Evolutionary conservation across 768 basidiomycete genomes (phyloP).

Genomic region (Suillus discolor): DNA sequence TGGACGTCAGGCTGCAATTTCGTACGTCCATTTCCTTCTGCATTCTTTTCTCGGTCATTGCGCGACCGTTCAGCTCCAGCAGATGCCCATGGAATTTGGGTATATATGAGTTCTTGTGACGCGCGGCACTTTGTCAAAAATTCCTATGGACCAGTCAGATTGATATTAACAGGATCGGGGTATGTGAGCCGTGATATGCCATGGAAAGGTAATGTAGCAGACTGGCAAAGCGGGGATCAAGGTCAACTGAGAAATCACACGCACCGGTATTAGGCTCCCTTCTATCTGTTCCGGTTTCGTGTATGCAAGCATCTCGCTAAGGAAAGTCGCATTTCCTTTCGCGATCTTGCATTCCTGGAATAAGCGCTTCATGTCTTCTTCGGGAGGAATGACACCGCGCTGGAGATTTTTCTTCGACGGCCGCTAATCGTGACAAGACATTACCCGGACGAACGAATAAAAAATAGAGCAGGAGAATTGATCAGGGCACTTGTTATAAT

Average conservation of each 20-base stretch:
- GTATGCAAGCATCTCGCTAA: constrained; percentile 69
- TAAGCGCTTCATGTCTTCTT: constrained; percentile 83
- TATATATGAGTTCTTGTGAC: constrained; percentile 83
- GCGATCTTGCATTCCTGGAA: constrained; percentile 87
- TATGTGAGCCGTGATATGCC: background rate
- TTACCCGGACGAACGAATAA: background rate
- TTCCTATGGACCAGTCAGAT: constrained; percentile 53
- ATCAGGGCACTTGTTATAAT: background rate
- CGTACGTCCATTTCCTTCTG: constrained; percentile 16
- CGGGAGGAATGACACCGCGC: constrained; percentile 59
- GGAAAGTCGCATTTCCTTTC: constrained; percentile 74
- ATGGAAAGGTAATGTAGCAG: background rate
- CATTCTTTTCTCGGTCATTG: constrained; percentile 29
- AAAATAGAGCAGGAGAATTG: background rate
- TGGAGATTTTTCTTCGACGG: constrained; percentile 11
- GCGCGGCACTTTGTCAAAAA: constrained; percentile 77
- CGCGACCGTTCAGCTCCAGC: constrained; percentile 79
- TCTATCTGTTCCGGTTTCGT: constrained; percentile 72
- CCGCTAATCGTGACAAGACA: background rate
- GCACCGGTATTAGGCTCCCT: constrained; percentile 66
- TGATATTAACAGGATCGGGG: background rate
- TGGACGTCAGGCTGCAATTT: constrained; percentile 15
- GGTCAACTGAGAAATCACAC: constrained; percentile 21
- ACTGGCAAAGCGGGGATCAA: background rate
- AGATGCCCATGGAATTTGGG: constrained; percentile 91